Evolutionary conservation across 176 grass and related monocot species (phyloP).

Genomic region (Echinochloa phyllopogon): DNA sequence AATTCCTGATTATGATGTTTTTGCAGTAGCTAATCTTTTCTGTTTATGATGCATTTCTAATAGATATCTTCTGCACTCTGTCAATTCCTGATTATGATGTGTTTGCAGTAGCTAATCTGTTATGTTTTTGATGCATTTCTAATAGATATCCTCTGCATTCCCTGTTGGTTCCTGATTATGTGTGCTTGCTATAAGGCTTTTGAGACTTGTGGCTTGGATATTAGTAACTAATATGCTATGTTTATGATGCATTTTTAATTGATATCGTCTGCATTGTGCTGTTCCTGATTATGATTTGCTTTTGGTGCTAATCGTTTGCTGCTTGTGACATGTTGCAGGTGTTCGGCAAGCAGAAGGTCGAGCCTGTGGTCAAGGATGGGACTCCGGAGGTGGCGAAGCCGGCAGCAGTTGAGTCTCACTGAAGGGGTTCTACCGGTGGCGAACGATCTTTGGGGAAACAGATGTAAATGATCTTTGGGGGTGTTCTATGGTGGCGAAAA

Average conservation of each 20-base stretch:
- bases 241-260: not conserved
- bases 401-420: not conserved
- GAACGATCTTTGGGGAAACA: not conserved
- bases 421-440: slow-evolving; percentile 8
- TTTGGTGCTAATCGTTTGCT: not conserved
- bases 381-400: slow-evolving; percentile 1
- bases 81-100: too few species aligned
- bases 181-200: too few species aligned
- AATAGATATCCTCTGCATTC: too few species aligned
- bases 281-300: not conserved
- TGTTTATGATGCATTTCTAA: not conserved
- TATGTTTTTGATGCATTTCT: too few species aligned
- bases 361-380: slow-evolving; percentile 36
- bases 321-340: not conserved
- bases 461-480: slow-evolving; percentile 22
- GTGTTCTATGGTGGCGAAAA: not conserved
- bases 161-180: too few species aligned
- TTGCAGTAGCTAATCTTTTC: not conserved
- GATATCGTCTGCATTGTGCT: not conserved
- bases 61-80: too few species aligned
- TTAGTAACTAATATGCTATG: not conserved
- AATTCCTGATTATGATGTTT: not conserved
- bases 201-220: not conserved
- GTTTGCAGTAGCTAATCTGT: too few species aligned
- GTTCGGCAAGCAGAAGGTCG: slow-evolving; percentile 48